These are phyloP conservation scores for Tylopilus sp. DNA, from an alignment of 768 basidiomycete genomes.

Conservation along the genomic window DNA sequence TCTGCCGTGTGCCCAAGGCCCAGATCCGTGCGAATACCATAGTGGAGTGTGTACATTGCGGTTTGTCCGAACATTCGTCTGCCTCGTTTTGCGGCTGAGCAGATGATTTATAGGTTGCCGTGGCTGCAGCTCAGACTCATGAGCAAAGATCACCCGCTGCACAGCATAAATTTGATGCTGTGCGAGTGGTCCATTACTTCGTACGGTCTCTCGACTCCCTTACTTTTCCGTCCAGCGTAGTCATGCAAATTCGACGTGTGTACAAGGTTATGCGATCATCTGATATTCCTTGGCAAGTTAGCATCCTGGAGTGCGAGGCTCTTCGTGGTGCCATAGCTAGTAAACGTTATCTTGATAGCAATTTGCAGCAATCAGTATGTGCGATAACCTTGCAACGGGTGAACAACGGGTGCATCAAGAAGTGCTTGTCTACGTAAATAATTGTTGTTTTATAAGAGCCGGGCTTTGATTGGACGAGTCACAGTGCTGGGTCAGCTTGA, in stretches of 20 bases:
- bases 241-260: neutral
- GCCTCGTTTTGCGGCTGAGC: conserved; percentile 8
- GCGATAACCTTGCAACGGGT: neutral
- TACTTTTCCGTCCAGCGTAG: neutral
- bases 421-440: neutral
- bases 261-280: neutral
- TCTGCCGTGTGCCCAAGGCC: conserved; percentile 95
- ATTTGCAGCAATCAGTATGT: neutral
- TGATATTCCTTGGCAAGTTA: neutral
- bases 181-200: neutral
- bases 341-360: neutral
- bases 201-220: neutral
- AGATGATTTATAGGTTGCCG: conserved; percentile 61
- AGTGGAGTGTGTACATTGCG: conserved; percentile 96
- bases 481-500: no score
- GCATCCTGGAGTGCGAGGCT: neutral
- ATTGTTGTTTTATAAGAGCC: conserved; percentile 5
- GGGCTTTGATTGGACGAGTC: neutral
- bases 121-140: conserved; percentile 89
- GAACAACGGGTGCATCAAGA: no score
- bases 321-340: neutral
- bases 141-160: conserved; percentile 6
- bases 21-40: conserved; percentile 86
- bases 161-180: neutral
- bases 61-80: conserved; percentile 45